phyloP scores from a whole-genome alignment of 2,329 filamentous ascomycete species.

The Arthrinium puccinioides region DNA sequence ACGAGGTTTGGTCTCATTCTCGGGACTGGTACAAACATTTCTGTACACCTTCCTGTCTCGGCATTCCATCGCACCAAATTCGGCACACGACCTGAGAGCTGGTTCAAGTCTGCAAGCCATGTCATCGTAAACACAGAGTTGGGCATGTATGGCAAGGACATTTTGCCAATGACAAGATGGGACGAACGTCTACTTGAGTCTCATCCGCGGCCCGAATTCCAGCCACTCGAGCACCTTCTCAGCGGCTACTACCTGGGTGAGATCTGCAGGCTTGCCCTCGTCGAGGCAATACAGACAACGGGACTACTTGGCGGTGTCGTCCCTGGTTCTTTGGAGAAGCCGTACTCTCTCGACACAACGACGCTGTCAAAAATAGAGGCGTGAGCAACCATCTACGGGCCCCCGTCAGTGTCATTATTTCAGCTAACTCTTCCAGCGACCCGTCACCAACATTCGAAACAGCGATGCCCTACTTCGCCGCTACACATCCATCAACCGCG shows the following conservation, averaged over 20 bases:
- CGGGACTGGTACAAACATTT: conserved; percentile 61
- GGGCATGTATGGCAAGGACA: conserved; percentile 56
- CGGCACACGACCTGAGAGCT: conserved; percentile 43
- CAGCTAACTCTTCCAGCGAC: conserved; percentile 29
- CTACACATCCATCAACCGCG: conserved; percentile 17
- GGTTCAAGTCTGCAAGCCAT: conserved; percentile 52
- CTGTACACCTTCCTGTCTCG: conserved; percentile 53
- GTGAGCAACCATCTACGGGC: conserved; percentile 30
- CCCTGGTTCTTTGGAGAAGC: conserved; percentile 41
- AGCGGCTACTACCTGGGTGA: conserved; percentile 63
- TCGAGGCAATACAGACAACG: conserved; percentile 50
- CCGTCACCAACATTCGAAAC: conserved; percentile 30
- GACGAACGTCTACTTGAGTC: conserved; percentile 43
- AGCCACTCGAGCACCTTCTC: conserved; percentile 39
- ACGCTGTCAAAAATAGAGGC: conserved; percentile 50
- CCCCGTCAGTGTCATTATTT: too few relatives aligned
- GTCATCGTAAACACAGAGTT: conserved; percentile 63
- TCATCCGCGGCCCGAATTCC: conserved; percentile 38
- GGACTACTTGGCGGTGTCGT: conserved; percentile 50
- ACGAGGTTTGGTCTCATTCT: conserved; percentile 59
- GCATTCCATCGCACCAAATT: conserved; percentile 50
- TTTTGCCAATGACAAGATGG: conserved; percentile 56
- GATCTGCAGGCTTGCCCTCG: conserved; percentile 48
- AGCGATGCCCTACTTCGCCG: conserved; percentile 40
- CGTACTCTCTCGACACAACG: conserved; percentile 55